Base-by-base conservation (phyloP, 2,329 filamentous ascomycete genomes). In the Claviceps africana region DNA sequence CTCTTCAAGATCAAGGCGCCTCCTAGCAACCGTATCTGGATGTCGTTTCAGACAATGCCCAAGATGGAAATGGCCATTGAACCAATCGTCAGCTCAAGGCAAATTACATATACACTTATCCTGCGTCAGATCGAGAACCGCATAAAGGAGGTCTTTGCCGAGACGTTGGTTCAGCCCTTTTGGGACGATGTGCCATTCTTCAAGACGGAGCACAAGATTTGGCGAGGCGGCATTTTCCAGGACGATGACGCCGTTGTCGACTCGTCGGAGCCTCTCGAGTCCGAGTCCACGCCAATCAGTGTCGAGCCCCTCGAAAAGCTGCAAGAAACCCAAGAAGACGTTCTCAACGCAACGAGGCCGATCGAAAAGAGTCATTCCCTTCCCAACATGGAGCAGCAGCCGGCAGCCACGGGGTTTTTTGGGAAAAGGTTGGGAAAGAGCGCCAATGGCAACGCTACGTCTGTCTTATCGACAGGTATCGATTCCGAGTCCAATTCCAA, bases 141-240 rank as follows among this genome's bases (percentile, higher is more conserved):
- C 48, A 96, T 98, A 64, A 86, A 94, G 62, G 90, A 96, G 67
- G 89, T 96, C 9, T 77, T 98, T 55, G 87, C 86, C 10, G 93
- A 98, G 69, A 95, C 89, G 1, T 67, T 97, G 21, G 93, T 98
- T 2, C 74, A 85, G 52, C 93, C 93, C 0, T 95, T 95, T 63
- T 98, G 93, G 91, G 93, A 98, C 58, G 93, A 98, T 64, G 78
- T 88, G 25, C 89, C 93, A 0, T 97, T 98, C 66, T 85, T 88
- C 63, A 81, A 86, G 59, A 97, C 89, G 0, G 76, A 83, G 52
- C 73, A 79, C 53, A 88, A 95, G 64, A 70, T 73, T 21, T 89
- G 88, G 75, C 79, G 93, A 59, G 93, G 91, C 11, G 93, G 93
- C 0, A 85, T 97, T 21, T 98, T 81, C 62, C 74, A 77, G 33